These are phyloP conservation scores for Venturia pyrina DNA, from an alignment of 2,329 filamentous ascomycete genomes.

Conservation along the genomic window DNA sequence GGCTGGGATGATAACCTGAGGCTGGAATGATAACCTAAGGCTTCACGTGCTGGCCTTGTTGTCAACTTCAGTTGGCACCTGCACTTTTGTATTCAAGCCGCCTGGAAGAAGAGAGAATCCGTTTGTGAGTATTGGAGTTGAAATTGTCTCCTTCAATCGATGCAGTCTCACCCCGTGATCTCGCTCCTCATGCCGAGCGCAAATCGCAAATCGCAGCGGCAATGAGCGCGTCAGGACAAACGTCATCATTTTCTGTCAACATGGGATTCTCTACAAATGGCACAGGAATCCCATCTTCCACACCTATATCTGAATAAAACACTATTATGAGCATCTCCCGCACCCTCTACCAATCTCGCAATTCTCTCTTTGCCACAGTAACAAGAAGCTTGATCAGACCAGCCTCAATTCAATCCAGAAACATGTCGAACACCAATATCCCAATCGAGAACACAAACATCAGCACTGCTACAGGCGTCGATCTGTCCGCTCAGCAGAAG, in stretches of 20 bases:
- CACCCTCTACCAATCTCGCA: neutral
- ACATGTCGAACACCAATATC: conserved; percentile 7
- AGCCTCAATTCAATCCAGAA: neutral
- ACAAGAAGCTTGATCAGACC: neutral
- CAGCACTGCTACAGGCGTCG: conserved; percentile 41
- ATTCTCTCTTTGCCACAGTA: neutral
- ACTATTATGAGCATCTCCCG: conserved; percentile 5
- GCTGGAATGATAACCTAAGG: neutral
- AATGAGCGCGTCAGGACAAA: neutral
- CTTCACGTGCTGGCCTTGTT: neutral
- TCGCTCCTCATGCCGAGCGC: neutral
- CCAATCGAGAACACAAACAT: conserved; percentile 29
- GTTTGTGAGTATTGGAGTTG: too few relatives aligned
- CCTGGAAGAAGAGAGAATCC: too few relatives aligned
- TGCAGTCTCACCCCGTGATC: neutral
- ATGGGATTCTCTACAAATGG: neutral
- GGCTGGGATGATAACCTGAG: too few relatives aligned
- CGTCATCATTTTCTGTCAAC: conserved; percentile 2
- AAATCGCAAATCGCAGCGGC: neutral
- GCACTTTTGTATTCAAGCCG: too few relatives aligned
- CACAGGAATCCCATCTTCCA: neutral
- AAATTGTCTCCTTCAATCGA: too few relatives aligned
- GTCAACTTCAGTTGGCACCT: too few relatives aligned
- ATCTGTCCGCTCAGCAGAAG: conserved; percentile 40
- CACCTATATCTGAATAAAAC: neutral